Evolutionary conservation across 75 land plant species (phyloP).

Genomic region (Pseudotsuga menziesii): DNA sequence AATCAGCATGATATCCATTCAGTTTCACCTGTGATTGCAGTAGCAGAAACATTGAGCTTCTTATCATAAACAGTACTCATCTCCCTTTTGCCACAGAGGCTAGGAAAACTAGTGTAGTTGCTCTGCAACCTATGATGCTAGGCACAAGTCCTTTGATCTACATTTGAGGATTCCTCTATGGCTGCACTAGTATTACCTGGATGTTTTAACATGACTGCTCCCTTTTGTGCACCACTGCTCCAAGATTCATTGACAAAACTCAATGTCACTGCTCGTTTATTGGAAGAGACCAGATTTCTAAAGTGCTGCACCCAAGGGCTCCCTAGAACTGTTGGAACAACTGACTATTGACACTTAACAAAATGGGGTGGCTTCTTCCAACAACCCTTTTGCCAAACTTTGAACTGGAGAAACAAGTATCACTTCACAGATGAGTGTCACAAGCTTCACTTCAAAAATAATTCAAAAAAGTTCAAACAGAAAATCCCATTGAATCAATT

Average conservation of each 20-base stretch:
- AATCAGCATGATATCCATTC: background rate
- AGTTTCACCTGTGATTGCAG: constrained; percentile 1
- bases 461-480: no score
- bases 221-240: background rate
- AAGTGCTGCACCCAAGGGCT: constrained; percentile 7
- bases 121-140: background rate
- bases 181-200: background rate
- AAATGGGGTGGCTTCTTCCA: constrained; percentile 1
- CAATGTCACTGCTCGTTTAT: background rate
- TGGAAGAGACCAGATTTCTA: background rate
- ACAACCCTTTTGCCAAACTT: constrained; percentile 7
- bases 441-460: background rate
- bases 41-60: background rate
- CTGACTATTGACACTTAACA: no score
- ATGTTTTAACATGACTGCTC: background rate
- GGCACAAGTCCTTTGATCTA: background rate
- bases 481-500: no score
- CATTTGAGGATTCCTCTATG: background rate
- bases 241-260: background rate
- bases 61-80: background rate
- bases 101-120: background rate
- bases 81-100: background rate
- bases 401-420: background rate
- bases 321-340: background rate
- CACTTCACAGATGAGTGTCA: background rate